Conservation (phyloP, 164 flowering plant genomes). For the Malania oleifera region DNA sequence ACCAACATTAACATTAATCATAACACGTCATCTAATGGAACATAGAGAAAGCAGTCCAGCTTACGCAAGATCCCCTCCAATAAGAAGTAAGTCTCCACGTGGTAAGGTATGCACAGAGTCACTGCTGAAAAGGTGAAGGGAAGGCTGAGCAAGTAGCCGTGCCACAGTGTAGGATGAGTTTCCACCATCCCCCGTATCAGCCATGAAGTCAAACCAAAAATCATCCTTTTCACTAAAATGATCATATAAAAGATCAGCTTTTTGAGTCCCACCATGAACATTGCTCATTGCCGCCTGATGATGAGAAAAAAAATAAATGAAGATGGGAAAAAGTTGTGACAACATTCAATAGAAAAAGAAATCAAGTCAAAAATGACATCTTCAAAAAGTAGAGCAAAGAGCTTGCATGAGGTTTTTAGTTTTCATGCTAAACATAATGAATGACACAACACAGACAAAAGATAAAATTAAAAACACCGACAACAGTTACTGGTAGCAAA, state of each 20-base stretch:
- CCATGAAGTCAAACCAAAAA: constrained; percentile 99
- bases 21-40: constrained; percentile 5
- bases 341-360: neutral
- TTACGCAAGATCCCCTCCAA: constrained; percentile 99
- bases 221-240: constrained; percentile 75
- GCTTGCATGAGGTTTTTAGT: too few species aligned
- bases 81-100: constrained; percentile 78
- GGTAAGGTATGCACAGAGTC: constrained; percentile 42
- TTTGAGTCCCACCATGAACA: constrained; percentile 46
- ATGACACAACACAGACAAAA: neutral
- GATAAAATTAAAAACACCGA: neutral
- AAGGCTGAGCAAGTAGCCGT: constrained; percentile 88
- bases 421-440: too few species aligned
- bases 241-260: constrained; percentile 65
- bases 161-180: constrained; percentile 92
- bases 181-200: constrained; percentile 99
- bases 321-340: neutral
- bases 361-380: neutral
- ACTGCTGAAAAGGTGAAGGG: constrained; percentile 28
- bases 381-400: too few species aligned
- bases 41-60: constrained; percentile 18
- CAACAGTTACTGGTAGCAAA: neutral
- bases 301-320: constrained; percentile 7
- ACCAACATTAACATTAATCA: neutral
- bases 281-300: constrained; percentile 88